These are phyloP conservation scores for Jimgerdemannia flammicorona DNA, from an alignment of 192 early-diverging fungal species.

Conservation along the genomic window DNA sequence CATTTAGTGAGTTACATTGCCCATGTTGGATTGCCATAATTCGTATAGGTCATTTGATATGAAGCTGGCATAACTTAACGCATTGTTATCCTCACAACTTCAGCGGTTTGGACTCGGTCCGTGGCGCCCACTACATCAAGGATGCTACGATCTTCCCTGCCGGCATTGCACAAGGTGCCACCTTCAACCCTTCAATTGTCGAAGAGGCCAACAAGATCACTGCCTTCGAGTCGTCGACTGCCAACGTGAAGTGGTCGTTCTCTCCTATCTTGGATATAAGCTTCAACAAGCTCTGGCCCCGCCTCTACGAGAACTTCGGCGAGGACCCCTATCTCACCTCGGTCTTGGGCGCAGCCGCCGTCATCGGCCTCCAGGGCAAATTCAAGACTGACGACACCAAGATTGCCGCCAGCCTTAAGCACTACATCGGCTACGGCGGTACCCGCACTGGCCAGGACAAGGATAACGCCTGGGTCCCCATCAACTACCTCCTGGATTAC, in stretches of 20 bases:
- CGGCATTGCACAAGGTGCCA: constrained; percentile 39
- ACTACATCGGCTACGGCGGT: constrained; percentile 58
- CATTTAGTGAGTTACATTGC: constrained; percentile 10
- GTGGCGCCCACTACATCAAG: constrained; percentile 64
- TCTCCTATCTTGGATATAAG: constrained; percentile 53
- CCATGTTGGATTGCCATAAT: constrained; percentile 27
- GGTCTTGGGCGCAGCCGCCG: constrained; percentile 10
- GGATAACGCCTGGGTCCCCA: constrained; percentile 37
- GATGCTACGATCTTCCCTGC: constrained; percentile 16
- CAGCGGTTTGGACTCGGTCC: constrained; percentile 60
- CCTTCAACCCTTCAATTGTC: constrained; percentile 51
- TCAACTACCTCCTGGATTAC: constrained; percentile 48
- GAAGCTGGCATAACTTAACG: constrained; percentile 30
- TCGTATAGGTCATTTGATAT: constrained; percentile 47
- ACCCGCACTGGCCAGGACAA: constrained; percentile 25
- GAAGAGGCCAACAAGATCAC: constrained; percentile 31
- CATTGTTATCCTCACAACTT: constrained; percentile 43
- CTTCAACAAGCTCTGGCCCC: constrained; percentile 59
- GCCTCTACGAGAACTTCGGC: constrained; percentile 43
- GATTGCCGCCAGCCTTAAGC: constrained; percentile 53
- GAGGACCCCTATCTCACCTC: constrained; percentile 25
- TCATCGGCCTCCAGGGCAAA: constrained; percentile 37
- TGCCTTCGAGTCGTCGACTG: background rate
- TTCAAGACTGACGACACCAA: constrained; percentile 51
- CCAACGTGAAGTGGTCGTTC: constrained; percentile 55